phyloP scores from a whole-genome alignment of 2,329 filamentous ascomycete genomes.

The Calonectria montana region DNA sequence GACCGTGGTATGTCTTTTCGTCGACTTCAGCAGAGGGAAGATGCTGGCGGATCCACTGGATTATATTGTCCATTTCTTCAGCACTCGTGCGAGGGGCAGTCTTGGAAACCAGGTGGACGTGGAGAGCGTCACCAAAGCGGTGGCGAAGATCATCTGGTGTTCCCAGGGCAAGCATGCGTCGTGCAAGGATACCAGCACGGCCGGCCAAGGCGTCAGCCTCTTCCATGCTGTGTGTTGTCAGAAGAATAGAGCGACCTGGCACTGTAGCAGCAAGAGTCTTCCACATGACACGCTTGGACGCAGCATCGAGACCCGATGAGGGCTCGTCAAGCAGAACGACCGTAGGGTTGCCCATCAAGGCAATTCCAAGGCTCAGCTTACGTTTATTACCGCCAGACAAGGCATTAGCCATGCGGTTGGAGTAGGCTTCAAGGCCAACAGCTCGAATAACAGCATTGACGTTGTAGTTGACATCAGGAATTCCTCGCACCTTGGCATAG shows the following conservation, averaged over 20 bases:
- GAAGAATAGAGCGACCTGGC: slow-evolving; percentile 81
- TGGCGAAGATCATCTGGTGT: slow-evolving; percentile 77
- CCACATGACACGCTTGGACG: slow-evolving; percentile 95
- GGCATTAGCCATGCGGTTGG: slow-evolving; percentile 79
- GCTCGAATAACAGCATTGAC: slow-evolving; percentile 82
- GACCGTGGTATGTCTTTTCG: slow-evolving; percentile 82
- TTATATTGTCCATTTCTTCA: slow-evolving; percentile 75
- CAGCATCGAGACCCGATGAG: slow-evolving; percentile 88
- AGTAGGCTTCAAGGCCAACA: slow-evolving; percentile 80
- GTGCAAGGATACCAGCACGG: slow-evolving; percentile 86
- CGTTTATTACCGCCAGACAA: slow-evolving; percentile 93
- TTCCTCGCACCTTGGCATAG: slow-evolving; percentile 86
- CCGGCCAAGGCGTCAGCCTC: slow-evolving; percentile 90
- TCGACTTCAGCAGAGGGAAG: slow-evolving; percentile 78
- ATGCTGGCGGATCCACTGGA: slow-evolving; percentile 70
- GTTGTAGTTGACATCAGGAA: slow-evolving; percentile 80
- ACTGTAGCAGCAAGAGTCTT: slow-evolving; percentile 80
- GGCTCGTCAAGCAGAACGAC: slow-evolving; percentile 93
- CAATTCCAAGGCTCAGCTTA: slow-evolving; percentile 91
- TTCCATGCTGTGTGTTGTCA: slow-evolving; percentile 96
- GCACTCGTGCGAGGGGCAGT: slow-evolving; percentile 79
- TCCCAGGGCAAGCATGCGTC: slow-evolving; percentile 86
- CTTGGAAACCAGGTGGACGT: slow-evolving; percentile 83
- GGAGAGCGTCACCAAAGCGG: slow-evolving; percentile 81
- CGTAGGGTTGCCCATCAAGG: slow-evolving; percentile 90